A percentile compares a stretch with the other conserved stretches of the same genome.
These are phyloP conservation scores for Aspergillus leporis DNA, from an alignment of 495 filamentous ascomycete genomes.

Conservation along the genomic window DNA sequence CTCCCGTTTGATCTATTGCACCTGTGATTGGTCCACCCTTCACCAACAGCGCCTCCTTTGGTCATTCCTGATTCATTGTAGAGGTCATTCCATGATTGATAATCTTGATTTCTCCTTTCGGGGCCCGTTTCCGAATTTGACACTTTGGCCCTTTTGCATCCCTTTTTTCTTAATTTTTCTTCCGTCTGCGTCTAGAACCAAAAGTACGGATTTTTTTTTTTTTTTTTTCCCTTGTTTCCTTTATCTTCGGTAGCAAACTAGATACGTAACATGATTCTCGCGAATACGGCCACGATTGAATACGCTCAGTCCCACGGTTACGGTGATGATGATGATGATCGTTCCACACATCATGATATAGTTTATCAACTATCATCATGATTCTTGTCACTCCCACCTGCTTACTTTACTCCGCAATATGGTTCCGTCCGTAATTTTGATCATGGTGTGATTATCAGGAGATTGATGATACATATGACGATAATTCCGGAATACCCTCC, in stretches of 20 bases:
- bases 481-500: neutral
- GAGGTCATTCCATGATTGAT: neutral
- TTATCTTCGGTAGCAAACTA: neutral
- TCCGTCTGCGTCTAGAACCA: neutral
- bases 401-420: too few relatives aligned
- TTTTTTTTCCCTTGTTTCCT: too few relatives aligned
- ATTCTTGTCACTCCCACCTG: too few relatives aligned
- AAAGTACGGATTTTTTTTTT: neutral
- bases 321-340: too few relatives aligned
- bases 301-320: neutral
- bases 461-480: neutral
- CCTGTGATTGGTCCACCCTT: constrained; percentile 12
- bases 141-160: neutral
- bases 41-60: neutral
- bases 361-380: too few relatives aligned
- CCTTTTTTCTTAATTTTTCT: neutral
- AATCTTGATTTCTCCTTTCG: neutral
- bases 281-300: neutral
- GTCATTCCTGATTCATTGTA: neutral
- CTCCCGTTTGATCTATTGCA: constrained; percentile 24
- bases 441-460: constrained; percentile 1
- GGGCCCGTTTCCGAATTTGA: neutral
- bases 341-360: too few relatives aligned
- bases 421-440: too few relatives aligned
- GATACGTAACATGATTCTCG: neutral